phyloP scores from a whole-genome alignment of 2,329 filamentous ascomycete genomes.

The Hypocrella siamensis region DNA sequence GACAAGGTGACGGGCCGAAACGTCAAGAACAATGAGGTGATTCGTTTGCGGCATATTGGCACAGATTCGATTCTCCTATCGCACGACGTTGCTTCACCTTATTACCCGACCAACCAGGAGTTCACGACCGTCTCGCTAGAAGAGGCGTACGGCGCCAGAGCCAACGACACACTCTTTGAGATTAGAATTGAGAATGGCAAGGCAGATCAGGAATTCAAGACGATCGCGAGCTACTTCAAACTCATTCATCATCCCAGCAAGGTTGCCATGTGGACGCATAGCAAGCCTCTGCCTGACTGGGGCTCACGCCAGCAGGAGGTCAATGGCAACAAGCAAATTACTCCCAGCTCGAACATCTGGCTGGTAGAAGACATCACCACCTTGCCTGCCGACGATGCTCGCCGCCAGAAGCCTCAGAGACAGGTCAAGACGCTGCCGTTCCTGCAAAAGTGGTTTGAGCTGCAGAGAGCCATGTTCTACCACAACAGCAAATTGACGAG shows the following conservation, averaged over 20 bases:
- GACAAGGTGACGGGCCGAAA: slow-evolving; percentile 41
- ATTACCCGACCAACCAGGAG: slow-evolving; percentile 94
- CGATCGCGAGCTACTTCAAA: slow-evolving; percentile 86
- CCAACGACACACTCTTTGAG: slow-evolving; percentile 87
- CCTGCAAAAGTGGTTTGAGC: slow-evolving; percentile 85
- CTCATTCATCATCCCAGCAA: slow-evolving; percentile 87
- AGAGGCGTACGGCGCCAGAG: slow-evolving; percentile 56
- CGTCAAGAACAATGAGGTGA: slow-evolving; percentile 70
- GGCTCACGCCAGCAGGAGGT: slow-evolving; percentile 95
- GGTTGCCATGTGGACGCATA: slow-evolving; percentile 98
- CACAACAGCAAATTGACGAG: slow-evolving; percentile 97
- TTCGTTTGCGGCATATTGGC: slow-evolving; percentile 73
- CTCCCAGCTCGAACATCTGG: slow-evolving; percentile 87
- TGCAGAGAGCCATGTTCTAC: slow-evolving; percentile 97
- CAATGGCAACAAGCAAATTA: slow-evolving; percentile 95
- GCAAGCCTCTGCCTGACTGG: slow-evolving; percentile 91
- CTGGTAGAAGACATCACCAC: slow-evolving; percentile 83
- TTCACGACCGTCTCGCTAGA: slow-evolving; percentile 72
- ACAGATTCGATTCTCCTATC: slow-evolving; percentile 80
- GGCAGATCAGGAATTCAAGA: slow-evolving; percentile 69
- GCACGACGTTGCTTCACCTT: slow-evolving; percentile 94
- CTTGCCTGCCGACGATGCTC: slow-evolving; percentile 52
- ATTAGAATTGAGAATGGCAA: slow-evolving; percentile 82
- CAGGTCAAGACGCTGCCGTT: slow-evolving; percentile 78
- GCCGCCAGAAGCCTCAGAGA: slow-evolving; percentile 59